A percentile compares a stretch with the other conserved stretches of the same genome.
Conservation (phyloP, 805 yeast species). For the Wickerhamomyces sydowiorum region DNA sequence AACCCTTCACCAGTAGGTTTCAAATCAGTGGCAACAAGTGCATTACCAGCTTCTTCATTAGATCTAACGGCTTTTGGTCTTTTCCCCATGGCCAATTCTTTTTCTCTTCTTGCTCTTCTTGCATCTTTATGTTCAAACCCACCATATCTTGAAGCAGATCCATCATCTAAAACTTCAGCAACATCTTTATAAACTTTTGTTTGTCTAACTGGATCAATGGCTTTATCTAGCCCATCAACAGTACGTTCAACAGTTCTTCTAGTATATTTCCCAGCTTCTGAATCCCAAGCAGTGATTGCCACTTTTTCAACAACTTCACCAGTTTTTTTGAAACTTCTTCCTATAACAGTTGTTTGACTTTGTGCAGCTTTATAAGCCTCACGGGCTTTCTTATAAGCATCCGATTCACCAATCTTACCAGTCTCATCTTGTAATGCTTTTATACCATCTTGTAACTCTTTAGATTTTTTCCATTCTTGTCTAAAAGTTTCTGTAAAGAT, state of each 20-base stretch:
- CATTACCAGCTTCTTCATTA: slow-evolving; percentile 77
- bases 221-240: slow-evolving; percentile 81
- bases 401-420: slow-evolving; percentile 89
- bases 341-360: slow-evolving; percentile 59
- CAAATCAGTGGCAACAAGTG: slow-evolving; percentile 75
- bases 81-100: slow-evolving; percentile 51
- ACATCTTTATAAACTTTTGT: slow-evolving; percentile 88
- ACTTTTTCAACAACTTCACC: slow-evolving; percentile 92
- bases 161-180: slow-evolving; percentile 84
- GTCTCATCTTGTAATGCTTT: slow-evolving; percentile 95
- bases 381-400: slow-evolving; percentile 86
- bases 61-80: slow-evolving; percentile 65
- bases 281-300: slow-evolving; percentile 93
- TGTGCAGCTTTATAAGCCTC: slow-evolving; percentile 89
- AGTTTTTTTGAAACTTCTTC: slow-evolving; percentile 75
- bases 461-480: slow-evolving; percentile 84
- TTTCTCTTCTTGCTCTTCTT: slow-evolving; percentile 67
- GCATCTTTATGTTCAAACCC: slow-evolving; percentile 84
- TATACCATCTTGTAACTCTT: slow-evolving; percentile 85
- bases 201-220: slow-evolving; percentile 87
- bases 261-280: slow-evolving; percentile 87
- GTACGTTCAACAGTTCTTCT: slow-evolving; percentile 76
- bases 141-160: slow-evolving; percentile 84
- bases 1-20: slow-evolving; percentile 66
- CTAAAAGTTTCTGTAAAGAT: slow-evolving; percentile 91